Base-by-base conservation (phyloP, 495 filamentous ascomycete species). In the Tetracladium setigerum region DNA sequence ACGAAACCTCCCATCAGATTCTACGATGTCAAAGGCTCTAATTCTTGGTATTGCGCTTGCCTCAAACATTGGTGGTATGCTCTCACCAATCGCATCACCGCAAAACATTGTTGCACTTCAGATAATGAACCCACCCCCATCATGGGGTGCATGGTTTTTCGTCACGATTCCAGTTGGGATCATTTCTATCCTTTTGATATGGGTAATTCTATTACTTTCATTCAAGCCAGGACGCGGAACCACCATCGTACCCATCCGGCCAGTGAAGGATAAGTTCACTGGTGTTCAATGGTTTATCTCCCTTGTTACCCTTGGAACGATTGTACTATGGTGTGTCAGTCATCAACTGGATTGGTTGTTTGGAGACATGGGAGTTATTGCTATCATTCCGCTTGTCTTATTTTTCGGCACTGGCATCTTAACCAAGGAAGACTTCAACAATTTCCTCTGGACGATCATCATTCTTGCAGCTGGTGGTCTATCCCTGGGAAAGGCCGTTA, bases 361-460 rank as follows among this genome's bases (percentile, higher is more conserved):
- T 54, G 92, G 92, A 27, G 89, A 99, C 60, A 99, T 99, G 92
- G 92, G 92, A 39, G 88, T 99, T 45, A 84, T 99, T 38, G 92
- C 92, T 44, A 94, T 99, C 62, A 86, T 99, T 50, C 92, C 92
- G 7, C 81, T 99, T 34, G 86, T 92, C 32, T 69, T 95, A 30
- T 99, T 99, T 76, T 99, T 97, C 59, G 92, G 92, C 45, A 87
- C 89, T 10, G 92, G 92, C 32, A 95, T 99, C 60, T 77, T 99
- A 11, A 99, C 90, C 22, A 99, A 99, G 63, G 92, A 97, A 67
- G 92, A 99, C 63, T 99, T 99, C 61, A 99, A 99, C 72, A 99
- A 99, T 61, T 99, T 99, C 67, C 83, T 96, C 30, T 99, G 92
- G 92, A 99, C 92, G 19, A 97, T 99, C 66, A 97, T 99, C 69